Percentiles rank a stretch among this genome's conserved stretches.
Evolutionary conservation across 1,284 basidiomycete genomes (phyloP).

Genomic region (Thecaphora frezii): DNA sequence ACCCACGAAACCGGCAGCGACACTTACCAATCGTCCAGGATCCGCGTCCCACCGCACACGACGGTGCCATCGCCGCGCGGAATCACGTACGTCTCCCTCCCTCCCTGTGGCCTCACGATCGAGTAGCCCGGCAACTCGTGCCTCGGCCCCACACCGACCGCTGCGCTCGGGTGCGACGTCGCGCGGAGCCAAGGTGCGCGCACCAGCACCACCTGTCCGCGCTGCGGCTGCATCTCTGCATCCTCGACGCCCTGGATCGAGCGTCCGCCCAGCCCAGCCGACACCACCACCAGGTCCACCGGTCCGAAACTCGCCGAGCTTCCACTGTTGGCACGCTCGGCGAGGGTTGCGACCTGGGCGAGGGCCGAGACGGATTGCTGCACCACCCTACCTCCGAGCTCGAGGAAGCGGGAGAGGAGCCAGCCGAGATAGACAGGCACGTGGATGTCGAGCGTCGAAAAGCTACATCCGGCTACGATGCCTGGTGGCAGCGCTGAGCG

Average conservation of each 20-base stretch:
- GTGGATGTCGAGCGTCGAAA: conserved; percentile 44
- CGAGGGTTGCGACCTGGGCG: conserved; percentile 6
- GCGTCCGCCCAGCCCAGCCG: conserved; percentile 41
- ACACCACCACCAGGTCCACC: conserved; percentile 23
- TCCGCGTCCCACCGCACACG: conserved; percentile 46
- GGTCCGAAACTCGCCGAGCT: background rate
- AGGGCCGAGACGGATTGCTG: background rate
- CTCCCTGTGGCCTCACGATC: conserved; percentile 23
- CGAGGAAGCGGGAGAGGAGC: conserved; percentile 27
- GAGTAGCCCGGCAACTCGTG: conserved; percentile 17
- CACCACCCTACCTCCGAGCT: conserved; percentile 34
- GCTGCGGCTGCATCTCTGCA: conserved; percentile 24
- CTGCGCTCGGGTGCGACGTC: background rate
- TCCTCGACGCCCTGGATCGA: conserved; percentile 27
- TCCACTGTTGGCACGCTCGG: background rate
- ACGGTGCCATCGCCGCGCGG: conserved; percentile 45
- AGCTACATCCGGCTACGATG: conserved; percentile 26
- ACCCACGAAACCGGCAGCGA: too few relatives aligned
- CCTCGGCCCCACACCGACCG: background rate
- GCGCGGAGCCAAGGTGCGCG: conserved; percentile 37
- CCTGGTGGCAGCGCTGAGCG: conserved; percentile 7
- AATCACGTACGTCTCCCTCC: conserved; percentile 45
- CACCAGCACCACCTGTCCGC: conserved; percentile 48
- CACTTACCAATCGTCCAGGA: conserved; percentile 31
- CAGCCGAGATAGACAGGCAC: conserved; percentile 43